Conservation (phyloP, 129 eudicot species). For the Flaveria robusta region DNA sequence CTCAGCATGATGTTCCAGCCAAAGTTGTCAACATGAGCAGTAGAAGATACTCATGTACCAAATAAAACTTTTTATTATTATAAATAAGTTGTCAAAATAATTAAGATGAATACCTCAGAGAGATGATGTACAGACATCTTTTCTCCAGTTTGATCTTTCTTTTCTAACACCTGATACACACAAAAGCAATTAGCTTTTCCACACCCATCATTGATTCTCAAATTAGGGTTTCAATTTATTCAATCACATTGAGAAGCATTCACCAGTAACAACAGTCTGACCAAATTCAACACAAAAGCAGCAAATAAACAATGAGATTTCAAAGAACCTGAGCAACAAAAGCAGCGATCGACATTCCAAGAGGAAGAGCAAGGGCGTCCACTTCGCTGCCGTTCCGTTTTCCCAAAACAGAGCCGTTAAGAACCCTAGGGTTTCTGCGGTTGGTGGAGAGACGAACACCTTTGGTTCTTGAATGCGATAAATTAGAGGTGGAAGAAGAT, state of each 20-base stretch:
- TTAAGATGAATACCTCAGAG: conserved; percentile 52
- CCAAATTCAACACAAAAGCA: conserved; percentile 1
- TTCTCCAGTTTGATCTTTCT: conserved; percentile 47
- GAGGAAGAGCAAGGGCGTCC: conserved; percentile 75
- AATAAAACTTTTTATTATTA: background rate
- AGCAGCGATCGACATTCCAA: conserved; percentile 90
- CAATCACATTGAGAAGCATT: too few species aligned
- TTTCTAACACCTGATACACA: conserved; percentile 63
- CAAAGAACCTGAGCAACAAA: conserved; percentile 64
- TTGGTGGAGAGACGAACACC: conserved; percentile 21
- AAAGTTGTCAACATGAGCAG: conserved; percentile 33
- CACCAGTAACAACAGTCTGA: background rate
- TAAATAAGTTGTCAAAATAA: background rate
- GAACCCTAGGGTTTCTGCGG: conserved; percentile 33
- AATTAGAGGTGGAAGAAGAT: conserved; percentile 13
- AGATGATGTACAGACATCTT: conserved; percentile 63
- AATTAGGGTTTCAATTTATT: conserved; percentile 7
- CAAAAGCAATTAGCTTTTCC: too few species aligned
- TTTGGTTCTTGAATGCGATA: conserved; percentile 8
- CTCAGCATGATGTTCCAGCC: conserved; percentile 40
- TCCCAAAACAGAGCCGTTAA: background rate
- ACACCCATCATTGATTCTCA: background rate
- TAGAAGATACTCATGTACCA: conserved; percentile 25
- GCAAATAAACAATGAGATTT: background rate
- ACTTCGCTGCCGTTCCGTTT: conserved; percentile 37